Conservation (phyloP, 441 rosid species). For the Brassica balearica region DNA sequence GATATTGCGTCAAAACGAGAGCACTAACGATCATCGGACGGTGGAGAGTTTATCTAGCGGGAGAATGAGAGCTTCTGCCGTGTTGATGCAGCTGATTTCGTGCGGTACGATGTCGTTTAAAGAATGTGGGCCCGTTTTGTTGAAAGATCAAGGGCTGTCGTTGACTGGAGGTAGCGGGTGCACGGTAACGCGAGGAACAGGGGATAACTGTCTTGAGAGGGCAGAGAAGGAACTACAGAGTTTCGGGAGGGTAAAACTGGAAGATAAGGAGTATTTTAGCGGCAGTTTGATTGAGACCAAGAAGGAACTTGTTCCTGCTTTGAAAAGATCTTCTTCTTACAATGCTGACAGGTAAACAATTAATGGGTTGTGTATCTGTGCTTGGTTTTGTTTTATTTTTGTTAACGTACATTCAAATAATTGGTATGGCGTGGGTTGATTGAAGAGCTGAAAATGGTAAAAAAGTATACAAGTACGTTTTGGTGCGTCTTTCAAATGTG, state of each 20-base stretch:
- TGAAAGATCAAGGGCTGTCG: constrained; percentile 71
- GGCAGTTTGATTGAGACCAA: constrained; percentile 93
- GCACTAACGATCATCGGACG: constrained; percentile 52
- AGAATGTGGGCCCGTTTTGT: constrained; percentile 72
- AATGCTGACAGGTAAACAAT: constrained; percentile 72
- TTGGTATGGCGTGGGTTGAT: constrained; percentile 37
- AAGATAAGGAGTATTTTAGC: constrained; percentile 88
- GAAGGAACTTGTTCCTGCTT: constrained; percentile 57
- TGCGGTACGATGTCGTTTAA: constrained; percentile 90
- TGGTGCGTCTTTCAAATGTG: constrained; percentile 28
- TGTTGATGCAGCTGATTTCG: constrained; percentile 88
- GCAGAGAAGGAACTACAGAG: constrained; percentile 50
- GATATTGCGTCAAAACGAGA: constrained; percentile 43
- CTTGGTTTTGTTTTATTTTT: constrained; percentile 1
- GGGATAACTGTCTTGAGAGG: constrained; percentile 28
- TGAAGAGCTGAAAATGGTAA: constrained; percentile 41
- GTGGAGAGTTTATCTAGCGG: constrained; percentile 57
- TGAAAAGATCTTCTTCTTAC: constrained; percentile 87
- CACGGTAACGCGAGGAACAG: constrained; percentile 58
- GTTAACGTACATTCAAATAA: constrained; percentile 32
- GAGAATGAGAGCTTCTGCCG: constrained; percentile 73
- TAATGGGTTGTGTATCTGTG: constrained; percentile 24
- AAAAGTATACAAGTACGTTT: constrained; percentile 28
- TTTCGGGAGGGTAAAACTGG: constrained; percentile 62
- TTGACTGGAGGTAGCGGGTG: constrained; percentile 59